Conservation (phyloP, 495 filamentous ascomycete species). For the Penicillium bovifimosum region DNA sequence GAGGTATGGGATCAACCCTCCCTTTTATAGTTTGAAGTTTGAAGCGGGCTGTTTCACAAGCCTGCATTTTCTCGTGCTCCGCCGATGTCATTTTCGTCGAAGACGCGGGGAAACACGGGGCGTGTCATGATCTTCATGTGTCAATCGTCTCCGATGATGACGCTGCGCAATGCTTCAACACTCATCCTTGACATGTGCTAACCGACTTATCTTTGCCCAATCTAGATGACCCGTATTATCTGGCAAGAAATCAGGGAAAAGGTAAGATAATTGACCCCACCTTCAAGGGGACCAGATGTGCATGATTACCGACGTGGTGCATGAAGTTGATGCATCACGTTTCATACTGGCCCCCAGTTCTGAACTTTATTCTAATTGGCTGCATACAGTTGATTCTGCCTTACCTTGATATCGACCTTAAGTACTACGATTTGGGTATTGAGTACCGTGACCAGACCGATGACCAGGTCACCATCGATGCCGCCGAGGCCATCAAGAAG, state of each 20-base stretch:
- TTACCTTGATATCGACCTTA: slow-evolving; percentile 93
- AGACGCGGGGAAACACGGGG: slow-evolving; percentile 38
- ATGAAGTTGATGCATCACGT: slow-evolving; percentile 16
- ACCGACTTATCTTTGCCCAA: slow-evolving; percentile 8
- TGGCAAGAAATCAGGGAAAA: slow-evolving; percentile 98
- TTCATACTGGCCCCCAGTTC: not conserved
- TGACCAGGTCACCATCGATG: slow-evolving; percentile 89
- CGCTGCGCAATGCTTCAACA: not conserved
- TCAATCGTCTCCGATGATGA: slow-evolving; percentile 5
- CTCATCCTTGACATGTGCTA: slow-evolving; percentile 16
- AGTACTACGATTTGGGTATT: slow-evolving; percentile 97
- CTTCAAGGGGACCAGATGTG: slow-evolving; percentile 9
- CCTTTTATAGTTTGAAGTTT: slow-evolving; percentile 25
- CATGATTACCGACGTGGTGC: slow-evolving; percentile 17
- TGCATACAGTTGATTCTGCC: slow-evolving; percentile 72
- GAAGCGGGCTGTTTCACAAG: slow-evolving; percentile 20
- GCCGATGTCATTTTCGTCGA: slow-evolving; percentile 24
- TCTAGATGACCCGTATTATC: slow-evolving; percentile 92
- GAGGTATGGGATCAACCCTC: slow-evolving; percentile 47
- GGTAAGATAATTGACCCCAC: slow-evolving; percentile 35
- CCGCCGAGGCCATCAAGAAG: slow-evolving; percentile 96
- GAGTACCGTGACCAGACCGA: slow-evolving; percentile 93
- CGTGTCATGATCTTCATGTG: slow-evolving; percentile 8
- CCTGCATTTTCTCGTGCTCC: slow-evolving; percentile 16
- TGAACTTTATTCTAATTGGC: slow-evolving; percentile 17